Base-by-base conservation (phyloP, 2,329 filamentous ascomycete species). In the Ophiostoma angusticollis region DNA sequence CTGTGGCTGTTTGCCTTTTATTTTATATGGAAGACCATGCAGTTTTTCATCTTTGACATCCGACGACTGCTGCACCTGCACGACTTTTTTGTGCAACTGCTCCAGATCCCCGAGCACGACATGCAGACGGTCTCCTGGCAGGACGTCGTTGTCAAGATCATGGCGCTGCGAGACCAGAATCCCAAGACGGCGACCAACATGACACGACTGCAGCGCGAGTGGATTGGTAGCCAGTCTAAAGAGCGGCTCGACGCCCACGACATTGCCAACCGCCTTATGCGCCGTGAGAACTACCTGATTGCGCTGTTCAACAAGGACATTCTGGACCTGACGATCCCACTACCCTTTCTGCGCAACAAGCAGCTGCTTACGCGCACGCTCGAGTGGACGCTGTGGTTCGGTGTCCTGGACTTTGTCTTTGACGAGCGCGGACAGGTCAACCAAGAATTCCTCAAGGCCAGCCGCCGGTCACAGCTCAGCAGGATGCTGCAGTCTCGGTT, bases 291-390 rank as follows among this genome's bases (percentile, higher is more conserved):
- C 53, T 98, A 95, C 52, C 73, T 95, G 46, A 95, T 98, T 51
- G 91, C 91, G 5, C 68, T 98, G 52, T 85, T 96, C 62, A 98
- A 98, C 65, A 96, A 98, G 58, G 91, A 96, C 45, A 75, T 96
- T 27, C 61, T 98, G 30, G 80, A 98, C 54, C 66, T 96, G 32
- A 86, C 83, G 0, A 70, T 95, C 3, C 84, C 85, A 2, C 60
- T 98, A 2, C 91, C 91, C 0, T 87, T 95, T 46, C 53, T 95
- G 2, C 73, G 78, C 28, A 78, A 78, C 31, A 74, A 81, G 17
- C 84, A 89, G 47, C 67, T 94, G 38, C 89, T 95, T 53, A 95
- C 91, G 1, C 79, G 80, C 50, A 93, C 84, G 1, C 69, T 96
- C 45, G 81, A 93, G 54, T 95, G 86, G 86, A 93, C 87, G 48